Percentiles rank a stretch among this genome's conserved stretches.
Evolutionary conservation across 805 yeast genomes (phyloP).

Genomic region (Metschnikowia continentalis): DNA sequence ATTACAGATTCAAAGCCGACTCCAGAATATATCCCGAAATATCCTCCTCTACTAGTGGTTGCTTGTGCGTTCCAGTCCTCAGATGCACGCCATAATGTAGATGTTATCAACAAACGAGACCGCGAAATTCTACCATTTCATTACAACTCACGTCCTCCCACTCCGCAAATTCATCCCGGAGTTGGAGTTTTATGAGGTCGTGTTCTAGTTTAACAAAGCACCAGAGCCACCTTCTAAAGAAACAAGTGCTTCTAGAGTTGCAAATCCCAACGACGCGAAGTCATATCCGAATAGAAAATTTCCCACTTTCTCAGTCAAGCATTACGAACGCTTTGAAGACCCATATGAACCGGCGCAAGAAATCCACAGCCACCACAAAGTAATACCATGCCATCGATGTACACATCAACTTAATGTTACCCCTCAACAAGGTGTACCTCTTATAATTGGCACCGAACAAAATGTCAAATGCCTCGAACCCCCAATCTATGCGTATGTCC

Average conservation of each 20-base stretch:
- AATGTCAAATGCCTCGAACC: slow-evolving; percentile 49
- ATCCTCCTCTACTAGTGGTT: too few relatives aligned
- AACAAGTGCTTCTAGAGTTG: slow-evolving; percentile 69
- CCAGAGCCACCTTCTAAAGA: slow-evolving; percentile 88
- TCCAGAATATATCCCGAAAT: too few relatives aligned
- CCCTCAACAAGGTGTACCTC: slow-evolving; percentile 14
- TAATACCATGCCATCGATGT: slow-evolving; percentile 42
- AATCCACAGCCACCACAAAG: slow-evolving; percentile 56
- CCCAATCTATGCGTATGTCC: slow-evolving; percentile 93
- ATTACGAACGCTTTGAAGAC: slow-evolving; percentile 47
- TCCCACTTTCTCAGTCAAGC: slow-evolving; percentile 20
- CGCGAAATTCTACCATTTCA: slow-evolving; percentile 3
- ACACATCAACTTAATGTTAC: slow-evolving; percentile 23
- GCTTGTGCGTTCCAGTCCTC: background rate
- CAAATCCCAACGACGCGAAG: slow-evolving; percentile 51
- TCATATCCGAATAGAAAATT: slow-evolving; percentile 35
- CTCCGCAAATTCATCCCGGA: slow-evolving; percentile 13
- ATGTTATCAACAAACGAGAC: background rate
- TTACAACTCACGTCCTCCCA: background rate
- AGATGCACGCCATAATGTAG: slow-evolving; percentile 2
- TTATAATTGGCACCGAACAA: slow-evolving; percentile 15
- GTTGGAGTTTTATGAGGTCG: slow-evolving; percentile 47
- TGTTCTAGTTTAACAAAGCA: slow-evolving; percentile 77
- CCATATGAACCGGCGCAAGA: slow-evolving; percentile 74
- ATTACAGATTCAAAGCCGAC: too few relatives aligned